Evolutionary conservation across 352 stramenopile species (phyloP), one percentile per base, ranked within the genome.

Genomic region (Nothophytophthora sp.): DNA sequence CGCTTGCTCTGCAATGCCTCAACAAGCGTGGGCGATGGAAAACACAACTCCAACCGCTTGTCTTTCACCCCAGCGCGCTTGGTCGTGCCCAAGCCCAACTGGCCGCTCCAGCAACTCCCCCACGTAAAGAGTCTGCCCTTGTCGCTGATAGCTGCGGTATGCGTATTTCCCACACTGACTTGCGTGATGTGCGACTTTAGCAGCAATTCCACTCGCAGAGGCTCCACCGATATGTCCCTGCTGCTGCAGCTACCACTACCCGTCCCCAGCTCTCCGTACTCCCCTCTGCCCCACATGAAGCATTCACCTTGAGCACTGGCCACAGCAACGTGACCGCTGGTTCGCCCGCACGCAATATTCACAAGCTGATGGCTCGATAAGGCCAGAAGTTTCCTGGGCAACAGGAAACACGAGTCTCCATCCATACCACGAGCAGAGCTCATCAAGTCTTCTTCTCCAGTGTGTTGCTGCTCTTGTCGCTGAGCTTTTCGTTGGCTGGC

Each of bases 81-180:
- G 2, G 55, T 50, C 19, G 81, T 60, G 13, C 81, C 78, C 16
- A 92, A 62, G 2, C 81, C 81, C 10, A 92, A 59, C 45, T 92
- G 79, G 0, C 81, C 81, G 36, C 70, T 88, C 70, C 76, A 88
- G 41, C 78, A 87, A 25, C 67, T 77, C 18, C 81, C 81, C 79
- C 76, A 92, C 16, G 67, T 55, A 41, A 78, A 92, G 27, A 88
- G 20, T 12, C 61, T 63, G 16, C 81, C 81, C 28, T 70, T 60
- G 37, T 66, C 55, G 5, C 73, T 86, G 41, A 85, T 53, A 1
- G 63, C 81, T 3, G 70, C 71, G 0, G 63, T 82, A 52, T 92
- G 81, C 33, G 67, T 77, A 49, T 88, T 88, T 27, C 81, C 79
- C 6, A 90, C 79, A 29, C 81, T 87, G 13, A 77, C 50, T 23